A percentile compares a stretch with the other conserved stretches of the same genome.
phyloP scores from a whole-genome alignment of 2,329 filamentous ascomycete species.

The Ophiostoma fasciatum region DNA sequence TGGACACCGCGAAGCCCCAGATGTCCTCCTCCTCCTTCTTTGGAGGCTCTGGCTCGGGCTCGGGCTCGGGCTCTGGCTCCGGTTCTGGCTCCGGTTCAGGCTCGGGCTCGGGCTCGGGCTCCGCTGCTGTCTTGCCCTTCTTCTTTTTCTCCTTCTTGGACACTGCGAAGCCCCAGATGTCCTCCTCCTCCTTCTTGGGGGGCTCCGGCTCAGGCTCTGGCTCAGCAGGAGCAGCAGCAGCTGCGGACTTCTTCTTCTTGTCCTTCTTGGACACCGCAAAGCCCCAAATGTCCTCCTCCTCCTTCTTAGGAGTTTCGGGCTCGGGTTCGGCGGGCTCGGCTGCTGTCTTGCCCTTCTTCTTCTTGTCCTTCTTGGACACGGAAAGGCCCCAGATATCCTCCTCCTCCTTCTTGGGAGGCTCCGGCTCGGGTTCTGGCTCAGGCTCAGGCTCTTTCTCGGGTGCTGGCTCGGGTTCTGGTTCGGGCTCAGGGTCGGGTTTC shows the following conservation, averaged over 20 bases:
- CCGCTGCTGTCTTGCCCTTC: slow-evolving; percentile 5
- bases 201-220: slow-evolving; percentile 14
- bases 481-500: slow-evolving; percentile 7
- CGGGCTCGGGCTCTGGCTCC: no score
- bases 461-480: slow-evolving; percentile 13
- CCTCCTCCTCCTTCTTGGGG: not conserved
- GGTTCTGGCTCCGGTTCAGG: slow-evolving; percentile 12
- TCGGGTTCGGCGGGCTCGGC: slow-evolving; percentile 3
- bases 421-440: not conserved
- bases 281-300: slow-evolving; percentile 13
- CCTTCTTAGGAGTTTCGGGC: slow-evolving; percentile 6
- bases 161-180: slow-evolving; percentile 3
- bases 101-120: no score
- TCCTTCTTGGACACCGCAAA: slow-evolving; percentile 11
- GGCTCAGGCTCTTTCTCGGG: slow-evolving; percentile 11
- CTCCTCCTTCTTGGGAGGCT: not conserved
- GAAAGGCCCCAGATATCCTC: slow-evolving; percentile 3
- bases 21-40: slow-evolving; percentile 9
- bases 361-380: slow-evolving; percentile 5
- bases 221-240: no score
- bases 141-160: slow-evolving; percentile 7
- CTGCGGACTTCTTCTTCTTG: slow-evolving; percentile 15
- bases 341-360: slow-evolving; percentile 7
- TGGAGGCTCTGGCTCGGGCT: slow-evolving; percentile 4
- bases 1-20: slow-evolving; percentile 14